Conservation (phyloP, 768 basidiomycete species). For the Suillus bovinus region DNA sequence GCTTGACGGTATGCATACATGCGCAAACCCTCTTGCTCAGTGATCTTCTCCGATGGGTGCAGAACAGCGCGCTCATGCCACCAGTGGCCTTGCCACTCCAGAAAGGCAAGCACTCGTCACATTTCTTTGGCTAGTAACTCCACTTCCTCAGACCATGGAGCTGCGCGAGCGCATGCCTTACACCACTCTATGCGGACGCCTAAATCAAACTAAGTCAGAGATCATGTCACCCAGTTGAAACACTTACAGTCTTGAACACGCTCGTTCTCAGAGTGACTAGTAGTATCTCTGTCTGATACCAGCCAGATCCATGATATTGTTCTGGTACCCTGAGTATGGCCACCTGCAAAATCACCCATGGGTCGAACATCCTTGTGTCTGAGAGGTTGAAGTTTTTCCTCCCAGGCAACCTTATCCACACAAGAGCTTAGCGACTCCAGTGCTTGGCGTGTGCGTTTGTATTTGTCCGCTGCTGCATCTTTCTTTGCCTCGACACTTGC, state of each 20-base stretch:
- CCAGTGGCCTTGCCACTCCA: conserved; percentile 15
- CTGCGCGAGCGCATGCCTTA: conserved; percentile 16
- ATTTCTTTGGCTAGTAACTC: conserved; percentile 28
- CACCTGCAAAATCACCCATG: background rate
- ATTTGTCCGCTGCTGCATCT: conserved; percentile 3
- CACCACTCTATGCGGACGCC: conserved; percentile 20
- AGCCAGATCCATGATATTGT: conserved; percentile 12
- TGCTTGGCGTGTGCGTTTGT: conserved; percentile 9
- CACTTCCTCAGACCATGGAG: conserved; percentile 23
- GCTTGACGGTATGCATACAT: conserved; percentile 14
- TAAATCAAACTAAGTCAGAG: background rate
- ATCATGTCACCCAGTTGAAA: too few species aligned
- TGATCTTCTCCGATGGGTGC: background rate
- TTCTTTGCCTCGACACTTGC: conserved; percentile 13
- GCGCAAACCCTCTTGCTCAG: conserved; percentile 2
- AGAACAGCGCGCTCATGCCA: conserved; percentile 14
- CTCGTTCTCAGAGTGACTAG: background rate
- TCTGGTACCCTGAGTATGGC: background rate
- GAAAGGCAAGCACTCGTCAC: conserved; percentile 14
- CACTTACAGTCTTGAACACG: background rate
- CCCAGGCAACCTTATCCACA: background rate
- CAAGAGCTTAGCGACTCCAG: background rate
- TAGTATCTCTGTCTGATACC: background rate
- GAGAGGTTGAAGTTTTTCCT: background rate
- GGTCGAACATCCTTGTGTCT: background rate